Base-by-base conservation (phyloP, 352 stramenopile species). In the Globisporangium acanthophoron region DNA sequence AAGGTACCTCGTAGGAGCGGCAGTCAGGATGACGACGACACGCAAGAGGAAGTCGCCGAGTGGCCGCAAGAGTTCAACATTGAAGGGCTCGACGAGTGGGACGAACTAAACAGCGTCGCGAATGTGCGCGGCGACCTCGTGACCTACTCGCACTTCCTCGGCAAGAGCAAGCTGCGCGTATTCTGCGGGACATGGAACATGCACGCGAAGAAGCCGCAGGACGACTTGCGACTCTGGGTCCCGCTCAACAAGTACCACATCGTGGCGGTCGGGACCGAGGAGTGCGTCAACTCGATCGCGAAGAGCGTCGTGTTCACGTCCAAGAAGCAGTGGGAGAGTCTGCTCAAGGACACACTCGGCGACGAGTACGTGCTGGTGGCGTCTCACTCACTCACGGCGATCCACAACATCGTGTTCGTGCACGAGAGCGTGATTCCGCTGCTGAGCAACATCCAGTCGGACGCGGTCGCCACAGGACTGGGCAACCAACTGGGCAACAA, bases 401-500 rank as follows among this genome's bases (percentile, higher is more conserved):
- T 98, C 56, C 94, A 98, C 65, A 94, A 98, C 58, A 74, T 86
- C 27, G 76, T 99, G 16, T 98, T 97, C 75, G 86, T 85, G n/a
- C 90, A 97, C 62, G 77, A 82, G 18, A 93, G 84, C 58, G 46
- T 94, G 27, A 64, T 95, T 13, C 81, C 87, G 27, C 62, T 96
- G 41, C 63, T 98, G 8, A 74, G 81, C 21, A 80, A 96, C 37
- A 79, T 99, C 37, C 80, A 97, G 60, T 88, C 86, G 13, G 78
- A 96, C 50, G 85, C 85, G 39, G 90, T 98, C 5, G 89, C 95
- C 0, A 98, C 93, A 29, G 95, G 95, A 0, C 78, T 98, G 35
- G 93, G 90, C 0, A 98, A 98, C 59, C 85, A 98, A 11, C 76
- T 99, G 20, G 91, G 96, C 45, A 99, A 99, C 69, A 98, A 99